Percentiles rank a stretch among this genome's conserved stretches.
Evolutionary conservation across 2,329 filamentous ascomycete species (phyloP).

Genomic region (Nothophaeocryptopus gaeumannii): DNA sequence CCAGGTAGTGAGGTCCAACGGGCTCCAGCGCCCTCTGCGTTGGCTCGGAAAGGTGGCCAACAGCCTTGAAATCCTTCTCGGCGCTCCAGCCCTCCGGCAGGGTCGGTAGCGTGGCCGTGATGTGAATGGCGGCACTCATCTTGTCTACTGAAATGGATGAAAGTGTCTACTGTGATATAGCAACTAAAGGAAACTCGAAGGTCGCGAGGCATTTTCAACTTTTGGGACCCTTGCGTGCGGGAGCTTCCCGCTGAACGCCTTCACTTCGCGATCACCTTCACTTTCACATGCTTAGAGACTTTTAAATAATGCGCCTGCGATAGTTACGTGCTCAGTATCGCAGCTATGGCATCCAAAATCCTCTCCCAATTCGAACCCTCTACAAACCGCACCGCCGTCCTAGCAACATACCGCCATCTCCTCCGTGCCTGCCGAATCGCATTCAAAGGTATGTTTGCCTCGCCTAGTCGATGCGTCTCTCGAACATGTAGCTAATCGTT

Average conservation of each 20-base stretch:
- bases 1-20: slow-evolving; percentile 89
- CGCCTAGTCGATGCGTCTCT: background rate
- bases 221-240: background rate
- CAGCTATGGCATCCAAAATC: slow-evolving; percentile 12
- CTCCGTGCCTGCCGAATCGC: slow-evolving; percentile 78
- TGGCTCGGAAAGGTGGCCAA: slow-evolving; percentile 72
- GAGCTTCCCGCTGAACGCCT: no score
- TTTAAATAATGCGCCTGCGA: slow-evolving; percentile 9
- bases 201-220: background rate
- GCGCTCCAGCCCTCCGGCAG: slow-evolving; percentile 78
- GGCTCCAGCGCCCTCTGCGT: slow-evolving; percentile 89
- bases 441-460: slow-evolving; percentile 64
- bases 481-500: no score
- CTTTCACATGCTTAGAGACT: slow-evolving; percentile 13
- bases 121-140: slow-evolving; percentile 63
- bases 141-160: slow-evolving; percentile 3
- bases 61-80: slow-evolving; percentile 87
- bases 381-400: slow-evolving; percentile 54
- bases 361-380: slow-evolving; percentile 23
- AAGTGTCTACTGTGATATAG: background rate
- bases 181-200: background rate
- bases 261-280: slow-evolving; percentile 5
- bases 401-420: slow-evolving; percentile 75
- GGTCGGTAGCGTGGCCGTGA: slow-evolving; percentile 66
- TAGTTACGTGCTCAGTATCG: background rate